Evolutionary conservation across 2,329 filamentous ascomycete genomes (phyloP).

Genomic region (Talaromyces sp.): DNA sequence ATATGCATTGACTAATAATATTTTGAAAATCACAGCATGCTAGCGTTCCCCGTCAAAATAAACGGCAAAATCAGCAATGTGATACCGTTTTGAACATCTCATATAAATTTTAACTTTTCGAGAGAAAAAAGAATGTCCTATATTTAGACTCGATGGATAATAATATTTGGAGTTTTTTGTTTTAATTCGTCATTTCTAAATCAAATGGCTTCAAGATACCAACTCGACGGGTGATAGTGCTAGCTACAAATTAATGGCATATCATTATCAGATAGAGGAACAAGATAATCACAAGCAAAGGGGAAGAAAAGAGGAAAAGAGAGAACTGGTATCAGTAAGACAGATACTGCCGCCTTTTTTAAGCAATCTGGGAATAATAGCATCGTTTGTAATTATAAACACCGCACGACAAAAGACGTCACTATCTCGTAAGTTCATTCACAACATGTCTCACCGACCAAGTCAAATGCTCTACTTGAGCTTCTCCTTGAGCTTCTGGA

Average conservation of each 20-base stretch:
- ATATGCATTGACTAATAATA: neutral
- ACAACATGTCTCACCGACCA: neutral
- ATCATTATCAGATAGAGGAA: neutral
- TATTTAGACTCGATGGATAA: neutral
- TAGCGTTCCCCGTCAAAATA: slow-evolving; percentile 49
- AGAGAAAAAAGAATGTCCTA: neutral
- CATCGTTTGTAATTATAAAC: slow-evolving; percentile 9
- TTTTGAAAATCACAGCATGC: slow-evolving; percentile 34
- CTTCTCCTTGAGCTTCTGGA: slow-evolving; percentile 54
- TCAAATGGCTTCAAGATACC: neutral
- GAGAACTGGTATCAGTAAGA: neutral
- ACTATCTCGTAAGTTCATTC: neutral
- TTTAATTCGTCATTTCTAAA: neutral
- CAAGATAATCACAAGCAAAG: neutral
- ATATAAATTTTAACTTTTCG: neutral
- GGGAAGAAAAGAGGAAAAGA: neutral
- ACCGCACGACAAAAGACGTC: neutral
- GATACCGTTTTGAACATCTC: slow-evolving; percentile 40
- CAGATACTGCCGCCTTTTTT: neutral
- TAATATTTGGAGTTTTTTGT: neutral
- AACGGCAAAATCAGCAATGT: slow-evolving; percentile 48
- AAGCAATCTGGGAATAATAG: slow-evolving; percentile 21
- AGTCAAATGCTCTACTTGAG: slow-evolving; percentile 30
- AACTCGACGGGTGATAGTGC: neutral
- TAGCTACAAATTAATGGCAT: neutral